Base-by-base conservation (phyloP, 2,329 filamentous ascomycete genomes). In the Trichoderma sp. region DNA sequence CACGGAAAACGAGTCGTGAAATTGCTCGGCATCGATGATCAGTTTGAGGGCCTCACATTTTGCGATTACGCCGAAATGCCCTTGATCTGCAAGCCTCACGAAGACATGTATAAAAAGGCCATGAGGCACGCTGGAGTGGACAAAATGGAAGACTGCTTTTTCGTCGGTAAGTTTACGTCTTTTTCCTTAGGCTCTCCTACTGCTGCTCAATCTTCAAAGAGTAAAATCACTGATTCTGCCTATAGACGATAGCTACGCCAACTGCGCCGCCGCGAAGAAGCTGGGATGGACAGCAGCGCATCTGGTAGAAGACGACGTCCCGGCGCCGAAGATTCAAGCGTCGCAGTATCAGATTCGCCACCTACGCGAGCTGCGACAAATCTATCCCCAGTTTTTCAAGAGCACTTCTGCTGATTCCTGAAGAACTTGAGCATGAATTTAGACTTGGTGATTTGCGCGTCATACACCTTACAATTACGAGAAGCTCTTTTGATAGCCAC, bases 21-120 rank as follows among this genome's bases (percentile, higher is more conserved):
- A 70, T 83, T 99, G 24, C 84, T 99, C 2, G 90, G 87, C 2
- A 84, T 99, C 29, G 94, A 96, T 1, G 93, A 97, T 77, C 82
- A 95, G 31, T 99, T 99, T 77, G 95, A 98, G 72, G 96, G 96
- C 8, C 88, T 98, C 71, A 99, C 96, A 0, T 99, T 89, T 79
- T 99, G 96, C 77, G 93, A 99, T 80, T 99, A 99, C 80, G 86
- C 83, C 13, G 81, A 86, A 19, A 83, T 88, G 53, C 91, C 88
- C 6, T 85, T 99, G 71, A 81, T 96, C 58, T 97, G 96, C 83
- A 99, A 99, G 79, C 96, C 96, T 3, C 87, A 92, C 68, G 84
- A 85, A 64, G 88, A 89, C 63, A 96, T 97, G 91, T 99, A 89
- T 77, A 87, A 87, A 47, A 97, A 96, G 81, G 96, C 92, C 6